phyloP scores from a whole-genome alignment of 208 protist species.

The Acanthamoeba royreba region DNA sequence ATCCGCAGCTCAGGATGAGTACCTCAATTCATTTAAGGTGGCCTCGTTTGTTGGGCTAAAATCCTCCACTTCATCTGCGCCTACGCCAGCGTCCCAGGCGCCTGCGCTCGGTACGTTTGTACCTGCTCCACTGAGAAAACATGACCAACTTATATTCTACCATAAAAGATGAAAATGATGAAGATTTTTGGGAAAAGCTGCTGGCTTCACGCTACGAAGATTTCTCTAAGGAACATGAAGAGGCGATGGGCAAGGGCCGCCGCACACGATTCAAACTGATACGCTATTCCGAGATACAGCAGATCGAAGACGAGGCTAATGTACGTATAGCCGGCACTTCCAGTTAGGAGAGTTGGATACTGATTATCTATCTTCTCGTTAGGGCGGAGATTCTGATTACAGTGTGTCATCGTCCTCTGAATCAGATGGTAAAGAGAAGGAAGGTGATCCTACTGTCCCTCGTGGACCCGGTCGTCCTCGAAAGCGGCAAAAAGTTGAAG shows the following conservation, averaged over 20 bases:
- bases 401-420: not conserved
- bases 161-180: not conserved
- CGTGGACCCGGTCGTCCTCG: not conserved
- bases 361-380: not conserved
- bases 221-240: not conserved
- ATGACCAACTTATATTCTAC: not conserved
- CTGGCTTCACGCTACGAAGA: conserved; percentile 12
- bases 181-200: conserved; percentile 47
- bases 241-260: conserved; percentile 34
- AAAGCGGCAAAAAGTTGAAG: not conserved
- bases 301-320: not conserved
- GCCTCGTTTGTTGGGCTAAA: not conserved
- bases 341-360: not conserved
- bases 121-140: not conserved
- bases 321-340: not conserved
- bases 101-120: not conserved
- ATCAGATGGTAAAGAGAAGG: not conserved
- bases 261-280: conserved; percentile 20
- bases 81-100: not conserved
- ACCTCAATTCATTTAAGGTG: conserved; percentile 54
- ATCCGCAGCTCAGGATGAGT: conserved; percentile 6
- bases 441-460: not conserved
- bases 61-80: not conserved
- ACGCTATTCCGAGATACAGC: not conserved
- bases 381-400: conserved; percentile 8